These are phyloP conservation scores for Rosa lucieae DNA, from an alignment of 306 rosid species.

Conservation along the genomic window DNA sequence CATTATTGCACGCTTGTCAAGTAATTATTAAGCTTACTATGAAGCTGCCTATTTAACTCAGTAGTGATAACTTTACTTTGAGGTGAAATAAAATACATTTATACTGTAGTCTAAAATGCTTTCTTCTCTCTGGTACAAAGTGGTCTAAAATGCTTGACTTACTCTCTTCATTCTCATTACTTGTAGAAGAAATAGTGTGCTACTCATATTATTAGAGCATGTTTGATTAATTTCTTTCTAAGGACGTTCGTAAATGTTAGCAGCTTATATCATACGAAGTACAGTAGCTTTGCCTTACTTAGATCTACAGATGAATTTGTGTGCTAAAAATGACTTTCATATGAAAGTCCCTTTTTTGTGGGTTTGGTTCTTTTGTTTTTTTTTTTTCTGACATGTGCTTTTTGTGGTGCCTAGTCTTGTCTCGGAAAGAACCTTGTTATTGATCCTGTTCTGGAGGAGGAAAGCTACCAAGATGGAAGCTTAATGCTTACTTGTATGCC, in stretches of 20 bases:
- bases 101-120: background rate
- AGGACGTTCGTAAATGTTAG: background rate
- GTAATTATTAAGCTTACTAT: background rate
- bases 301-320: background rate
- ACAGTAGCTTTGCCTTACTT: background rate
- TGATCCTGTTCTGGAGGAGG: slow-evolving; percentile 89
- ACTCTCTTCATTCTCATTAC: background rate
- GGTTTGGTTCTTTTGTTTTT: background rate
- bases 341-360: background rate
- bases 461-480: slow-evolving; percentile 91
- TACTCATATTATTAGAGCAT: background rate
- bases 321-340: background rate
- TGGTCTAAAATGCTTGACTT: slow-evolving; percentile 3
- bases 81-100: background rate
- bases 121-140: slow-evolving; percentile 14
- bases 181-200: background rate
- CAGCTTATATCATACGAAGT: background rate
- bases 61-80: background rate
- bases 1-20: background rate
- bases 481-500: slow-evolving; percentile 87
- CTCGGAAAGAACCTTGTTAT: slow-evolving; percentile 77
- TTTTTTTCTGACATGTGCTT: background rate
- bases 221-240: background rate
- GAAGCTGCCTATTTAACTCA: background rate
- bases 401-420: slow-evolving; percentile 53